Percentiles rank a stretch among this genome's conserved stretches.
These are phyloP conservation scores for Porodaedalea pini DNA, from an alignment of 1,284 basidiomycete species.

Conservation along the genomic window DNA sequence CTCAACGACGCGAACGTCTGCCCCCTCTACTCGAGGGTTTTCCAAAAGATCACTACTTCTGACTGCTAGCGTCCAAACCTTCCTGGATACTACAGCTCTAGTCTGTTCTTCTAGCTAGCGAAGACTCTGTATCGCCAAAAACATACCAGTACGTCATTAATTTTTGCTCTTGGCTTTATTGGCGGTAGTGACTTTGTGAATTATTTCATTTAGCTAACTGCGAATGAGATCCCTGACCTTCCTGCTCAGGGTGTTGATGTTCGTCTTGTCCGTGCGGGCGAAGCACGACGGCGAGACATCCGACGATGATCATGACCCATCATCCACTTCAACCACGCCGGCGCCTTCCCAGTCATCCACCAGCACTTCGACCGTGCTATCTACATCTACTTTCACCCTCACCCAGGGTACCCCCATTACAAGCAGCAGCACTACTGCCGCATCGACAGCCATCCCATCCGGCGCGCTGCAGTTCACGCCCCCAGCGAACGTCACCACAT, in stretches of 20 bases:
- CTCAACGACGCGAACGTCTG: neutral
- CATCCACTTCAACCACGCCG: neutral
- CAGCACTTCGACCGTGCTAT: neutral
- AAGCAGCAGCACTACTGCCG: neutral
- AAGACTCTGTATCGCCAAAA: no score
- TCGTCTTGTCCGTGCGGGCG: neutral
- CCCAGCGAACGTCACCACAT: conserved; percentile 26
- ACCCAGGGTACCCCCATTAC: no score
- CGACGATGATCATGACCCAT: neutral
- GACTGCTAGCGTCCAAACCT: no score
- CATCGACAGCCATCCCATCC: neutral
- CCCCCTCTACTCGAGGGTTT: no score
- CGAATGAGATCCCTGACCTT: neutral
- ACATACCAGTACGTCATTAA: no score
- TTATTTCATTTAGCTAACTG: neutral
- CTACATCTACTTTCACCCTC: neutral
- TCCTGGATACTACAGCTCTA: no score
- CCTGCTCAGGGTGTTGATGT: neutral
- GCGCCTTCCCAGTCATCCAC: neutral
- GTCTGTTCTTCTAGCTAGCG: no score
- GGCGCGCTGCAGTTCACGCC: conserved; percentile 23
- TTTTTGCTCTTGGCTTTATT: no score
- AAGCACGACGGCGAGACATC: neutral
- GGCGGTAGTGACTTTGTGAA: neutral
- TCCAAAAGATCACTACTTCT: no score